A percentile compares a stretch with the other conserved stretches of the same genome.
phyloP scores from a whole-genome alignment of 768 basidiomycete species.

The Leccinum subtestaceum region DNA sequence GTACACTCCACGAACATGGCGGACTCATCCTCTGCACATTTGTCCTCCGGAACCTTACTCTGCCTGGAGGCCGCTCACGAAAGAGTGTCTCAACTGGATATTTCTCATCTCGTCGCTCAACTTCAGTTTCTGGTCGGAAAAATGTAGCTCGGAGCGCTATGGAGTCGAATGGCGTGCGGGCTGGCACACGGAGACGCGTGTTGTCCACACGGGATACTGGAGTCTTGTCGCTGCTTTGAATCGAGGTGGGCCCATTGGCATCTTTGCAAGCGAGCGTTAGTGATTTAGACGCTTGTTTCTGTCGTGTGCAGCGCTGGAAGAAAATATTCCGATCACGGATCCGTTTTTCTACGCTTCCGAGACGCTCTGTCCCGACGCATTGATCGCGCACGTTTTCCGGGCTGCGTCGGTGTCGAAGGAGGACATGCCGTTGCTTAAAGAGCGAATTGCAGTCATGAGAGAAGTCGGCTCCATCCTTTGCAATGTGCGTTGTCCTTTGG shows the following conservation, averaged over 20 bases:
- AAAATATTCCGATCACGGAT: conserved; percentile 72
- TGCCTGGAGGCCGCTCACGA: conserved; percentile 50
- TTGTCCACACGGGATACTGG: conserved; percentile 82
- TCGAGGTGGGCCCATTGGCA: conserved; percentile 49
- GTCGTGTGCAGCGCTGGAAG: conserved; percentile 60
- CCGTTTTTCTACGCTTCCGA: conserved; percentile 78
- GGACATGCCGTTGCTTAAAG: conserved; percentile 61
- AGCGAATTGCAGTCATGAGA: conserved; percentile 76
- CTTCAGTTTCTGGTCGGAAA: conserved; percentile 88
- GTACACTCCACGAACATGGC: conserved; percentile 82
- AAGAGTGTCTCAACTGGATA: conserved; percentile 73
- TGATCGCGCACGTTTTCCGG: conserved; percentile 70
- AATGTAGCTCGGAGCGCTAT: conserved; percentile 55
- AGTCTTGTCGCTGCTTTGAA: conserved; percentile 82
- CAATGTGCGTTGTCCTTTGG: conserved; percentile 44
- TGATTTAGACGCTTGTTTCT: neutral
- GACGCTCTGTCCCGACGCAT: conserved; percentile 62
- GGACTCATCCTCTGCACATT: conserved; percentile 63
- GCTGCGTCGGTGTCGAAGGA: conserved; percentile 56
- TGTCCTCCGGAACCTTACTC: conserved; percentile 65
- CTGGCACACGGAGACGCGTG: conserved; percentile 53
- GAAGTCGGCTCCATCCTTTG: conserved; percentile 73
- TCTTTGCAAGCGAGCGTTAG: neutral
- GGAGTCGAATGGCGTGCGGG: conserved; percentile 75
- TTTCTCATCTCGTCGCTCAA: conserved; percentile 85